Evolutionary conservation across 306 rosid genomes (phyloP).

Genomic region (Benincasa hispida): DNA sequence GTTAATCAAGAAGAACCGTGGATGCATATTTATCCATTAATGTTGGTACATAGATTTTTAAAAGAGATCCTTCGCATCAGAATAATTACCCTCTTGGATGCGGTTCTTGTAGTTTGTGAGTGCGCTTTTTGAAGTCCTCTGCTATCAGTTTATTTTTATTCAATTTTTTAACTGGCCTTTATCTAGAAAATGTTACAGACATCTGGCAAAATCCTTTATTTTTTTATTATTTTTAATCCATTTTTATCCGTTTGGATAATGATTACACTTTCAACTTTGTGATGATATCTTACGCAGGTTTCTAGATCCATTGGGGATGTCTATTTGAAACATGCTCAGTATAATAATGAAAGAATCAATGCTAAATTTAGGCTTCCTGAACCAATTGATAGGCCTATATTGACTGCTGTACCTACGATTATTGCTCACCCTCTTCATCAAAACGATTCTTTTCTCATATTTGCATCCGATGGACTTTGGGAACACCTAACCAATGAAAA

Average conservation of each 20-base stretch:
- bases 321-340: slow-evolving; percentile 73
- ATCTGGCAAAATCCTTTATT: not conserved
- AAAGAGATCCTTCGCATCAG: not conserved
- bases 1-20: not conserved
- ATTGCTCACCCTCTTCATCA: slow-evolving; percentile 68
- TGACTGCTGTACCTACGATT: slow-evolving; percentile 69
- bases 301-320: slow-evolving; percentile 88
- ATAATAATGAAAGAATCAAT: slow-evolving; percentile 57
- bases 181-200: not conserved
- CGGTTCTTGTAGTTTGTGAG: not conserved
- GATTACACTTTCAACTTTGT: not conserved
- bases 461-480: slow-evolving; percentile 98
- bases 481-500: slow-evolving; percentile 82
- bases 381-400: slow-evolving; percentile 70
- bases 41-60: not conserved
- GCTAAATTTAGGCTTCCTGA: slow-evolving; percentile 75
- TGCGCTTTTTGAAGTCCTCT: not conserved
- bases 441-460: slow-evolving; percentile 87
- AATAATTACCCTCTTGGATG: not conserved
- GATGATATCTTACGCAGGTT: slow-evolving; percentile 51
- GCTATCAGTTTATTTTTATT: not conserved
- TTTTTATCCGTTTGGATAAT: not conserved
- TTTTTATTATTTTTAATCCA: not conserved
- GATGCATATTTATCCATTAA: not conserved
- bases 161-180: not conserved